Percentiles rank a stretch among this genome's conserved stretches.
These are phyloP conservation scores for Colletotrichum endophyticum DNA, from an alignment of 2,329 filamentous ascomycete species.

Conservation along the genomic window DNA sequence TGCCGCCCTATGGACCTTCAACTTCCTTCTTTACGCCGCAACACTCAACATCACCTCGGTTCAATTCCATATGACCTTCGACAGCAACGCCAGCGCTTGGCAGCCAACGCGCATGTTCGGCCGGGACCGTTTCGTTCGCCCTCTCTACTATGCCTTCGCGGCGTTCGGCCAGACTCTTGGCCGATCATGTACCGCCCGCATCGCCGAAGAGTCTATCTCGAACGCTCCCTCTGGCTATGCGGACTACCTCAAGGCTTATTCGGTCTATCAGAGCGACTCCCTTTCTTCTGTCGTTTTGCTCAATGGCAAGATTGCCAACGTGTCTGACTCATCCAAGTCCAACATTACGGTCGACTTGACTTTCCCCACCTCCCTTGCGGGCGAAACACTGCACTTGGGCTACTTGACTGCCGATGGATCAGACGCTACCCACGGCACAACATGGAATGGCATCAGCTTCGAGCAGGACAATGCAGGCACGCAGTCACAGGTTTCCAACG, in stretches of 20 bases:
- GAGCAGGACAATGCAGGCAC: constrained; percentile 8
- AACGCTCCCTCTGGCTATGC: background rate
- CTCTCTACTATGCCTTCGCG: constrained; percentile 15
- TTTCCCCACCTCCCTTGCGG: constrained; percentile 5
- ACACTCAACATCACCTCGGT: constrained; percentile 17
- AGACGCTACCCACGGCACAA: constrained; percentile 10
- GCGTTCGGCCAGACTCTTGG: constrained; percentile 15
- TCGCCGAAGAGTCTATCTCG: constrained; percentile 1
- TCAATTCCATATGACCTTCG: constrained; percentile 15
- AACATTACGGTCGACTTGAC: background rate
- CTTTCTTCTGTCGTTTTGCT: constrained; percentile 10
- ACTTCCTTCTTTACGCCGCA: constrained; percentile 13
- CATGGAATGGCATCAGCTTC: constrained; percentile 16
- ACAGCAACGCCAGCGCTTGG: constrained; percentile 17
- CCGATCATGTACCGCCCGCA: constrained; percentile 10
- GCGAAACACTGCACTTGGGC: constrained; percentile 4
- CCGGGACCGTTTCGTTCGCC: constrained; percentile 15
- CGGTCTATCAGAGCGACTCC: constrained; percentile 4
- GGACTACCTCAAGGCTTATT: constrained; percentile 12
- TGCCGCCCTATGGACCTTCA: constrained; percentile 8
- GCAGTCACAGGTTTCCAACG: background rate
- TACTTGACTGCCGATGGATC: constrained; percentile 15
- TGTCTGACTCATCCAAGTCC: constrained; percentile 3
- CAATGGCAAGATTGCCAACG: constrained; percentile 16
- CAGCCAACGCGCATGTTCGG: constrained; percentile 17